Evolutionary conservation across 2,329 filamentous ascomycete genomes (phyloP), one percentile per base, ranked within the genome.

Genomic region (Aspergillus nomiae): DNA sequence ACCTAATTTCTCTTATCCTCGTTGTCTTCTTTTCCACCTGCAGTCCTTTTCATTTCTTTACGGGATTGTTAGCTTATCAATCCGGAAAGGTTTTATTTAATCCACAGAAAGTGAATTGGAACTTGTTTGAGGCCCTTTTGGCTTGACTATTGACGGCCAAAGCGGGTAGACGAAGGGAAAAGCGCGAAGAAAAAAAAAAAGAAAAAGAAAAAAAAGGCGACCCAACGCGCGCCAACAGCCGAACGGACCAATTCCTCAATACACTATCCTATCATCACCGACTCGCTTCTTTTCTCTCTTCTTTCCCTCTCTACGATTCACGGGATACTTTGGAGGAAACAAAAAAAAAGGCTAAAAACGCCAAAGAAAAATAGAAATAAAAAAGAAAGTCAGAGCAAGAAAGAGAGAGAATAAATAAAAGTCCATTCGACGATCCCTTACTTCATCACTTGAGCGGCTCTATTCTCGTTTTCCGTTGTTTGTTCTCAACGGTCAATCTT

Each of bases 281-380:
- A 59, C 55, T 53, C 63, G 61, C 63, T 62, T 63, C 58, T 55
- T 57, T 62, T 62, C 58, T 53, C 62, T 36, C 51, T 41, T 53
- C 28, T 72, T 71, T 71, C 69, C 64, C 75, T 75, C 70, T 69
- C 63, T 63, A 69, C 65, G 60, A 54, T 62, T 68, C 65, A 59
- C 69, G 68, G 67, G 66, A 68, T 65, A 65, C 53, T 60, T 66
- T 68, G 70, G 70, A 66, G 62, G 63, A 65, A 58, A 58, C 24
- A 62, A 57, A 62, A 56, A 61, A 54, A 59, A 58, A 36, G 34
- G 57, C 56, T 55, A 64, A 58, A 26, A 51, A 50, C 58, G 56
- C 51, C 67, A 65, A 63, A 68, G 57, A 59, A 50, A 50, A 55
- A 64, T 61, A 64, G 34, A 45, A 54, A 58, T 48, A 55, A 21